Evolutionary conservation across 805 yeast species (phyloP).

Genomic region (Metschnikowia cerradonensis): DNA sequence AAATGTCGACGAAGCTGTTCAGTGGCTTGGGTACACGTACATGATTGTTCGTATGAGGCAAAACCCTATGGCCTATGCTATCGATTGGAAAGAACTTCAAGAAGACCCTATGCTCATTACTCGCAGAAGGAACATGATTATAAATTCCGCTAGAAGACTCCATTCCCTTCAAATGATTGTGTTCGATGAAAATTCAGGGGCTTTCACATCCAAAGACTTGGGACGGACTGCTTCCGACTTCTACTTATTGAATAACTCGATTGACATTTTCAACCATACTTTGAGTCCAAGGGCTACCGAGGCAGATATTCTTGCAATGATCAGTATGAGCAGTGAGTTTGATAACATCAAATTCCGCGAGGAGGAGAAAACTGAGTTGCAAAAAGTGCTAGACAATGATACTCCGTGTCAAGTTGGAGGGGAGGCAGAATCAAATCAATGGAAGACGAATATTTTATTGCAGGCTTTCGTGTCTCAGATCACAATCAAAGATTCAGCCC

Average conservation of each 20-base stretch:
- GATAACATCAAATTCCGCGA: slow-evolving; percentile 84
- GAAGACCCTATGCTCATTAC: slow-evolving; percentile 79
- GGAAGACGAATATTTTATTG: slow-evolving; percentile 80
- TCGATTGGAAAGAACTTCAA: slow-evolving; percentile 79
- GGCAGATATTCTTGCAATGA: slow-evolving; percentile 84
- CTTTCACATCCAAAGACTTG: slow-evolving; percentile 78
- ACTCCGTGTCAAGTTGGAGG: slow-evolving; percentile 83
- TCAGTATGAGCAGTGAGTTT: slow-evolving; percentile 90
- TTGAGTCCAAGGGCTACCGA: slow-evolving; percentile 83
- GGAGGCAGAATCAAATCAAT: slow-evolving; percentile 67
- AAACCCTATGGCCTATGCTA: slow-evolving; percentile 89
- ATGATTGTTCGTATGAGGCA: slow-evolving; percentile 90
- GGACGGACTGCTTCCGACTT: slow-evolving; percentile 96
- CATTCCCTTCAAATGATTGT: slow-evolving; percentile 90
- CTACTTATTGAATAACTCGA: slow-evolving; percentile 75
- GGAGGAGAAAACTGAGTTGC: slow-evolving; percentile 78
- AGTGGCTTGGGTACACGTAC: slow-evolving; percentile 97
- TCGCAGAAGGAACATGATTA: slow-evolving; percentile 70
- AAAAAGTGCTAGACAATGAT: slow-evolving; percentile 51
- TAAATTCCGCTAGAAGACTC: slow-evolving; percentile 76
- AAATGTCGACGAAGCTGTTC: slow-evolving; percentile 88
- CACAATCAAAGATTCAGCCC: slow-evolving; percentile 68
- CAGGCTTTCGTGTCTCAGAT: slow-evolving; percentile 86
- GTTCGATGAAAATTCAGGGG: slow-evolving; percentile 77
- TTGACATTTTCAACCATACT: slow-evolving; percentile 85